These are phyloP conservation scores for Xylariaceae sp. DNA, from an alignment of 2,329 filamentous ascomycete genomes.

Conservation along the genomic window DNA sequence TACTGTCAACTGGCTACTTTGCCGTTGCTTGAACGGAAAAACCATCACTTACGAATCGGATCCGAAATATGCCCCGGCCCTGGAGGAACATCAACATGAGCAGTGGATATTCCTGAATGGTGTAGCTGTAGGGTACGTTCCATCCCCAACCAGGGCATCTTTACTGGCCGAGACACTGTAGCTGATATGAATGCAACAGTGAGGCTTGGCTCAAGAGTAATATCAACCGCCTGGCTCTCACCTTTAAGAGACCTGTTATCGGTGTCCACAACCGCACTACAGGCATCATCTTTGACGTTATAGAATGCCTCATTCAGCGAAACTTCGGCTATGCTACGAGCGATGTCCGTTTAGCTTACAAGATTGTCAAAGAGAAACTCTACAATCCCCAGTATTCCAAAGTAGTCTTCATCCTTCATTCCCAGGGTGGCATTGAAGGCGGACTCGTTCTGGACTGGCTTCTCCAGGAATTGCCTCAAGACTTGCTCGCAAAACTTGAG, in stretches of 20 bases:
- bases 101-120: slow-evolving; percentile 85
- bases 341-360: slow-evolving; percentile 69
- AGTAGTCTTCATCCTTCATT: slow-evolving; percentile 77
- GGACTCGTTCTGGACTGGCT: slow-evolving; percentile 79
- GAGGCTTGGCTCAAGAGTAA: slow-evolving; percentile 74
- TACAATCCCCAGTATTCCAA: slow-evolving; percentile 69
- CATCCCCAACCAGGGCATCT: background rate
- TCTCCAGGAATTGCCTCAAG: slow-evolving; percentile 71
- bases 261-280: slow-evolving; percentile 79
- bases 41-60: slow-evolving; percentile 58
- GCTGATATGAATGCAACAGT: slow-evolving; percentile 41
- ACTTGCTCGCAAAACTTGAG: slow-evolving; percentile 72
- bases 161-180: slow-evolving; percentile 6
- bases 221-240: slow-evolving; percentile 72
- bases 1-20: slow-evolving; percentile 58
- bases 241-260: slow-evolving; percentile 73
- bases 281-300: slow-evolving; percentile 76
- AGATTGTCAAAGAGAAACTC: slow-evolving; percentile 67
- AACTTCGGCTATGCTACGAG: slow-evolving; percentile 74
- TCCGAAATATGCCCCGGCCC: slow-evolving; percentile 56
- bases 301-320: slow-evolving; percentile 80
- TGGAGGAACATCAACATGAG: slow-evolving; percentile 64
- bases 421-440: slow-evolving; percentile 78
- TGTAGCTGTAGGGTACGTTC: slow-evolving; percentile 64
- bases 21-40: slow-evolving; percentile 60